Evolutionary conservation across 176 grass and related monocot genomes (phyloP).

Genomic region (Aechmea fasciata): DNA sequence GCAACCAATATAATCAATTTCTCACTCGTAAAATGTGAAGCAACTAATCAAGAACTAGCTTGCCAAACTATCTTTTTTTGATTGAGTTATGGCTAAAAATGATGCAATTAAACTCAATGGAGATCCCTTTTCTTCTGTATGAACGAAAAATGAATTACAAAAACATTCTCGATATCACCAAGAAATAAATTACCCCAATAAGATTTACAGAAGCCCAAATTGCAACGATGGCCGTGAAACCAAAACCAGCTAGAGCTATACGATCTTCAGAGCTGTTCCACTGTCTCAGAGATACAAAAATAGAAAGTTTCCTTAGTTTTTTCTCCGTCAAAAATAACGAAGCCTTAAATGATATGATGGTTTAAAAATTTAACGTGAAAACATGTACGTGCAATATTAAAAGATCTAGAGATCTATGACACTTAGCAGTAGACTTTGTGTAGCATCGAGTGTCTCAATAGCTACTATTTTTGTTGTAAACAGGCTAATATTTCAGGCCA

Average conservation of each 20-base stretch:
- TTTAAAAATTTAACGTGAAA: no score
- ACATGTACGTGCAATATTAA: no score
- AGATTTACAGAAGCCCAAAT: constrained; percentile 61
- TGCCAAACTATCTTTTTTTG: not conserved
- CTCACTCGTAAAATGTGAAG: not conserved
- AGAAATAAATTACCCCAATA: constrained; percentile 35
- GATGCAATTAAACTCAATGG: not conserved
- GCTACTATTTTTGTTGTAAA: no score
- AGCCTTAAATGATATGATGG: no score
- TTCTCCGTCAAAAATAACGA: not conserved
- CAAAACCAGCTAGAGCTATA: constrained; percentile 67
- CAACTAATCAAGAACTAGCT: not conserved
- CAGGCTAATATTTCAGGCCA: no score
- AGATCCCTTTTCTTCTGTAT: not conserved
- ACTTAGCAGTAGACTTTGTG: no score
- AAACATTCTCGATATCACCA: not conserved
- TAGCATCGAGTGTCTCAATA: no score
- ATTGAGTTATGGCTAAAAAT: not conserved
- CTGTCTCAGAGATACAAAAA: constrained; percentile 29
- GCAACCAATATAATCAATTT: constrained; percentile 13
- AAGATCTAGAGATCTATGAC: no score
- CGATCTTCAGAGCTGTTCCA: constrained; percentile 59
- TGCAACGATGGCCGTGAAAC: constrained; percentile 61
- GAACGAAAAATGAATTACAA: not conserved
- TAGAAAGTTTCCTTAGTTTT: not conserved